Conservation (phyloP, 140 eudicot genomes). For the Stevia rebaudiana region DNA sequence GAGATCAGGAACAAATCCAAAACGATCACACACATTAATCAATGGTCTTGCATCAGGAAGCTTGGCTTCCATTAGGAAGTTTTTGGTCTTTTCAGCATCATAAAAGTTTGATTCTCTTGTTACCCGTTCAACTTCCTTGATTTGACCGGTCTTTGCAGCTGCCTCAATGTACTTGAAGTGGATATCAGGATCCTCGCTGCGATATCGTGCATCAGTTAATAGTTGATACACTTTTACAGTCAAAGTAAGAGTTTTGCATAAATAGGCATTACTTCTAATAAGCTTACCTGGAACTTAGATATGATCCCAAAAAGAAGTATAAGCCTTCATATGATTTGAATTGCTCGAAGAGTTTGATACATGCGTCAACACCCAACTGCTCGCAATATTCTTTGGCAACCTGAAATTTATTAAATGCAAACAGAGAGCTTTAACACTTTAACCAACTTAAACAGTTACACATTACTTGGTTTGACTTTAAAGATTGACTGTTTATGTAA, state of each 20-base stretch:
- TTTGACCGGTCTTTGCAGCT: slow-evolving; percentile 97
- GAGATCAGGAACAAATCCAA: slow-evolving; percentile 92
- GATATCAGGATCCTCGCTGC: slow-evolving; percentile 94
- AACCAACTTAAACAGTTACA: background rate
- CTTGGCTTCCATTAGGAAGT: slow-evolving; percentile 94
- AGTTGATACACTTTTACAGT: background rate
- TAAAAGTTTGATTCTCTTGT: slow-evolving; percentile 95
- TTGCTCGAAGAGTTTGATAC: slow-evolving; percentile 93
- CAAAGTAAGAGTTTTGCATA: background rate
- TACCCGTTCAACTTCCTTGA: slow-evolving; percentile 94
- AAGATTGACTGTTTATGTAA: background rate
- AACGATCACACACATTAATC: slow-evolving; percentile 94
- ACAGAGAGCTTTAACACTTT: slow-evolving; percentile 7
- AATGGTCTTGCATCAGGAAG: slow-evolving; percentile 99
- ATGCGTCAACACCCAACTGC: slow-evolving; percentile 85
- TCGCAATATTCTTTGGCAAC: slow-evolving; percentile 98
- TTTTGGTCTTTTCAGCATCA: slow-evolving; percentile 90
- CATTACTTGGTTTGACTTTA: slow-evolving; percentile 9
- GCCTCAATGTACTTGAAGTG: slow-evolving; percentile 97
- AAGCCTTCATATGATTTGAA: slow-evolving; percentile 90
- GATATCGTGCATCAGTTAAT: slow-evolving; percentile 7
- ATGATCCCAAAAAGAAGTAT: slow-evolving; percentile 91
- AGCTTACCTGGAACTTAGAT: slow-evolving; percentile 90
- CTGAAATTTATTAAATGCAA: slow-evolving; percentile 30
- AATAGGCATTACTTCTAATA: background rate